These are phyloP conservation scores for Botrytis aclada DNA, from an alignment of 2,329 filamentous ascomycete genomes.

Conservation along the genomic window DNA sequence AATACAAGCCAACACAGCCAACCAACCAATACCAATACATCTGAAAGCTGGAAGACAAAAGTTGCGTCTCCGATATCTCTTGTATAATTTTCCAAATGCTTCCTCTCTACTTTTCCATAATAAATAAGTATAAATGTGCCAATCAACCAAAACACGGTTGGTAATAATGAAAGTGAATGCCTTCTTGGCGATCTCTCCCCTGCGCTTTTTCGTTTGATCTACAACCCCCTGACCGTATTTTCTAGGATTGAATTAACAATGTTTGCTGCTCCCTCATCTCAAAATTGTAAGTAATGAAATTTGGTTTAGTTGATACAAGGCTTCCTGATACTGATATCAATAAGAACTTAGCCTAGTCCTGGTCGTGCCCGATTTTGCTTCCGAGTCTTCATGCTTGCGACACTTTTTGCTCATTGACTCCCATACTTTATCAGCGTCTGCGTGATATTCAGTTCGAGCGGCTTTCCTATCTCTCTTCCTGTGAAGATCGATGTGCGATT, in stretches of 20 bases:
- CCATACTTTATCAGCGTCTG: constrained; percentile 6
- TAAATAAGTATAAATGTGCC: constrained; percentile 8
- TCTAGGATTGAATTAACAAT: background rate
- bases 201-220: background rate
- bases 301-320: background rate
- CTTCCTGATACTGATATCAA: background rate
- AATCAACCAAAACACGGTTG: background rate
- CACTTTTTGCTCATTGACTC: background rate
- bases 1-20: background rate
- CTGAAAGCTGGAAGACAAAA: background rate
- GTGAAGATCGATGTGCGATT: constrained; percentile 28
- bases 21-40: constrained; percentile 7
- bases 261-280: background rate
- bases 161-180: constrained; percentile 3
- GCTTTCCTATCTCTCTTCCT: constrained; percentile 19
- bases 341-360: background rate
- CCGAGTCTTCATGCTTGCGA: background rate
- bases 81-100: background rate
- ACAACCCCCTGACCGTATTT: background rate
- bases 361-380: background rate
- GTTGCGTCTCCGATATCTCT: background rate
- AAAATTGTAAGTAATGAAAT: background rate
- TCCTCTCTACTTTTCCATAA: background rate
- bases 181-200: background rate
- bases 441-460: constrained; percentile 20